Percentiles rank a stretch among this genome's conserved stretches.
These are phyloP conservation scores for Amyloporia xantha DNA, from an alignment of 768 basidiomycete genomes.

Conservation along the genomic window DNA sequence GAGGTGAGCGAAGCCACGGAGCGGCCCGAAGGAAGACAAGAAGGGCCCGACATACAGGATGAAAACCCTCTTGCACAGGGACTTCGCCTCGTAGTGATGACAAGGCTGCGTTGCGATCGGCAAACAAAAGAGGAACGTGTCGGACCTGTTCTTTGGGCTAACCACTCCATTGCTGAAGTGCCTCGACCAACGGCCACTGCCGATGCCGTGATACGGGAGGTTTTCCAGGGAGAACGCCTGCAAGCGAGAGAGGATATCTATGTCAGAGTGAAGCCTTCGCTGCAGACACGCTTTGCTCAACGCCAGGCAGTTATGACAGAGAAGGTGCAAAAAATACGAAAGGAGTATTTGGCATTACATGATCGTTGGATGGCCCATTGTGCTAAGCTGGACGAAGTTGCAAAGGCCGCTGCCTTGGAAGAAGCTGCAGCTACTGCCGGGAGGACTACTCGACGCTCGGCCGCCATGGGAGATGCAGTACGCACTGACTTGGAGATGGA, in stretches of 20 bases:
- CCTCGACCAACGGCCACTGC: conserved; percentile 25
- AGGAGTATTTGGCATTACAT: conserved; percentile 64
- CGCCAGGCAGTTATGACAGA: conserved; percentile 42
- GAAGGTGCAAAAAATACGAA: conserved; percentile 51
- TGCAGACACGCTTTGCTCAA: conserved; percentile 48
- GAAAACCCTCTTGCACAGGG: conserved; percentile 42
- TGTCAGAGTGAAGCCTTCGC: conserved; percentile 36
- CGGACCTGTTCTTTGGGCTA: conserved; percentile 56
- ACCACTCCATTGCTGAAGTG: conserved; percentile 38
- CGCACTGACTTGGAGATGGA: conserved; percentile 96
- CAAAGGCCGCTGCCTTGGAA: conserved; percentile 37
- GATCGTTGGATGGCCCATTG: conserved; percentile 72
- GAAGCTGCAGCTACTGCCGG: conserved; percentile 37
- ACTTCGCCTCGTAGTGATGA: conserved; percentile 55
- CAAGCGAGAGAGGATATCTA: conserved; percentile 33
- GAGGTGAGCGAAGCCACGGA: neutral
- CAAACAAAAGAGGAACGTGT: conserved; percentile 59
- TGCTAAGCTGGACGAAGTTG: conserved; percentile 55
- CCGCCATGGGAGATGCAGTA: conserved; percentile 81
- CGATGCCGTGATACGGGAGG: conserved; percentile 42
- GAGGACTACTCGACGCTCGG: conserved; percentile 68
- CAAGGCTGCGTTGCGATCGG: conserved; percentile 50
- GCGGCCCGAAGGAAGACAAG: neutral
- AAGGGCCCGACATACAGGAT: neutral
- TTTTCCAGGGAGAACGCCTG: conserved; percentile 32